Percentiles rank a stretch among this genome's conserved stretches.
phyloP scores from a whole-genome alignment of 2,329 filamentous ascomycete genomes.

The Colletotrichum salicis region DNA sequence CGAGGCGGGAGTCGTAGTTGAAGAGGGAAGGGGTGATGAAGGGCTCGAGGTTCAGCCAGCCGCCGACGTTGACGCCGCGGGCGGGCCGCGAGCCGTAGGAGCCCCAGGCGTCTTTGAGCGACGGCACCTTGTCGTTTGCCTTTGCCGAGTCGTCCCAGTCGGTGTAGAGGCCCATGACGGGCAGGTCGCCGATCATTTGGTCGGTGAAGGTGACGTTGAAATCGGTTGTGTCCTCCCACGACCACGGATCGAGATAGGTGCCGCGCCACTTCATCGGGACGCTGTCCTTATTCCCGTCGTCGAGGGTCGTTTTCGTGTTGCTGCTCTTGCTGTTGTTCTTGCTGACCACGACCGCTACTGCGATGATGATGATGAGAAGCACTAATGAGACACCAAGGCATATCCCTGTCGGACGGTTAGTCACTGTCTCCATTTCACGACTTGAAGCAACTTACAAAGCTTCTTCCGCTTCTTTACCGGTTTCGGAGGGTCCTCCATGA shows the following conservation, averaged over 20 bases:
- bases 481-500: constrained; percentile 53
- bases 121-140: constrained; percentile 83
- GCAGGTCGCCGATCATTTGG: constrained; percentile 84
- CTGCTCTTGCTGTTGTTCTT: constrained; percentile 62
- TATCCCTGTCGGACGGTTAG: constrained; percentile 59
- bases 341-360: constrained; percentile 72
- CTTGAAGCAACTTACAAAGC: constrained; percentile 63
- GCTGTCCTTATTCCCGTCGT: constrained; percentile 62
- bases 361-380: constrained; percentile 73
- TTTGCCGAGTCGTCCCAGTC: constrained; percentile 85
- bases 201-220: constrained; percentile 97
- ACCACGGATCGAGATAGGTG: constrained; percentile 86
- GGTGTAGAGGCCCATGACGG: constrained; percentile 87
- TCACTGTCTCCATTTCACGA: constrained; percentile 35
- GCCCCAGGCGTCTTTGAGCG: constrained; percentile 79
- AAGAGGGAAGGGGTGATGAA: constrained; percentile 97
- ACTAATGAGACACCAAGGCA: constrained; percentile 63
- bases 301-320: constrained; percentile 52
- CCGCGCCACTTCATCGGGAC: constrained; percentile 76
- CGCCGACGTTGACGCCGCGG: constrained; percentile 90
- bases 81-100: constrained; percentile 82
- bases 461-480: constrained; percentile 67
- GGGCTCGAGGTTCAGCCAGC: constrained; percentile 93
- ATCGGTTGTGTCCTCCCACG: constrained; percentile 88
- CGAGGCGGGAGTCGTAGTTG: constrained; percentile 68